Conservation (phyloP, 202 grass and related monocot species). For the Hordeum pubiflorum region DNA sequence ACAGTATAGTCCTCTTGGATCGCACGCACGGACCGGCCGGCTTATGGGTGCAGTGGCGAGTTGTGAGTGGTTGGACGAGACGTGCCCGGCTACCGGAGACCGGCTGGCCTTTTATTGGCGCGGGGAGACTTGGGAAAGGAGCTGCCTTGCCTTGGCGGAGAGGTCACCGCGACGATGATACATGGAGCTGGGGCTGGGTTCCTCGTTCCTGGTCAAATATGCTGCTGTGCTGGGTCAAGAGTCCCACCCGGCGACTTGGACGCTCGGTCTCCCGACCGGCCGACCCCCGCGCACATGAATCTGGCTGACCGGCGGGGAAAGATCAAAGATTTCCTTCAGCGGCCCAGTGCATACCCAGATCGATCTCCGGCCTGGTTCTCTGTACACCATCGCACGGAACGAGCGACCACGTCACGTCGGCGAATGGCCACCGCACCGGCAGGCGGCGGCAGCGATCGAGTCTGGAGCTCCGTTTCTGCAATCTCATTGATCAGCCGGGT, state of each 20-base stretch:
- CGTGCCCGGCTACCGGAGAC: background rate
- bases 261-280: background rate
- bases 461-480: too few species aligned
- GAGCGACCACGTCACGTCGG: too few species aligned
- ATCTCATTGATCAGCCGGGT: too few species aligned
- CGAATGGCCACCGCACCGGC: too few species aligned
- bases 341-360: too few species aligned
- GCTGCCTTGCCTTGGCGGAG: background rate
- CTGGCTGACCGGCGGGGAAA: background rate
- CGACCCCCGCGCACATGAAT: background rate
- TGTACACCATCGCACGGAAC: too few species aligned
- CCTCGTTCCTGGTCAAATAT: background rate
- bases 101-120: background rate
- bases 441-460: too few species aligned
- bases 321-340: background rate
- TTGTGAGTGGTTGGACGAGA: background rate
- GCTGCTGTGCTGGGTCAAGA: background rate
- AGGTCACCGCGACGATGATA: background rate
- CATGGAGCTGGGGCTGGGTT: background rate
- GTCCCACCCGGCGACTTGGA: slow-evolving; percentile 24
- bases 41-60: background rate
- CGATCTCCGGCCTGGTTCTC: too few species aligned
- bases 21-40: background rate
- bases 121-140: slow-evolving; percentile 14
- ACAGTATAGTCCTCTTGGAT: background rate